These are phyloP conservation scores for Penicillium italicum DNA, from an alignment of 2,329 filamentous ascomycete genomes.

Conservation along the genomic window DNA sequence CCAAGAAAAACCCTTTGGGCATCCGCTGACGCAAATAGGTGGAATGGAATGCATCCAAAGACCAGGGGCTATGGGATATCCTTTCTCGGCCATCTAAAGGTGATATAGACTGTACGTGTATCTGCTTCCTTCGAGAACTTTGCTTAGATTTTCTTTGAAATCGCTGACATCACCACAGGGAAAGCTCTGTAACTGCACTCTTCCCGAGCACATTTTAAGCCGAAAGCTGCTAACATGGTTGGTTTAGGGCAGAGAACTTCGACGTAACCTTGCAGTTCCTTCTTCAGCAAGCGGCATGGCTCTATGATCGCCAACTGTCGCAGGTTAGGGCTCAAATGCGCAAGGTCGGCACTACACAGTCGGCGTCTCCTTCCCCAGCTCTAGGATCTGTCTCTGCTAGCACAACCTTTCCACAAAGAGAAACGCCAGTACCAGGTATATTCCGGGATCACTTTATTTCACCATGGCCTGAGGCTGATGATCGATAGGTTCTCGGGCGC, in stretches of 20 bases:
- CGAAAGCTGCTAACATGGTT: conserved; percentile 5
- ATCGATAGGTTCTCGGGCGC: conserved; percentile 37
- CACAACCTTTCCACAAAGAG: conserved; percentile 34
- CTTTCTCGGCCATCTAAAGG: conserved; percentile 77
- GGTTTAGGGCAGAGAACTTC: conserved; percentile 65
- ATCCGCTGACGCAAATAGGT: conserved; percentile 53
- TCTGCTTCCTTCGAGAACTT: conserved; percentile 23
- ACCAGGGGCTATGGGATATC: conserved; percentile 84
- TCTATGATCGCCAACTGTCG: conserved; percentile 85
- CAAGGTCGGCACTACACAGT: conserved; percentile 51
- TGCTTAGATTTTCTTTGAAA: not conserved
- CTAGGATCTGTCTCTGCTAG: conserved; percentile 45
- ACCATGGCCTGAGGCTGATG: not conserved
- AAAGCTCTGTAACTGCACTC: conserved; percentile 60
- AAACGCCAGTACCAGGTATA: conserved; percentile 33
- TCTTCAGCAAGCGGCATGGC: conserved; percentile 86
- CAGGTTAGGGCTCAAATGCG: conserved; percentile 89
- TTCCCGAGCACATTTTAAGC: not conserved
- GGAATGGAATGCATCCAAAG: conserved; percentile 83
- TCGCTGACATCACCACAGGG: conserved; percentile 53
- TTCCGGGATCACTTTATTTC: not conserved
- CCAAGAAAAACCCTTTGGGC: conserved; percentile 1
- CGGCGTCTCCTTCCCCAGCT: conserved; percentile 42
- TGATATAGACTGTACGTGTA: conserved; percentile 73
- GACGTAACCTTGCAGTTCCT: conserved; percentile 84